Evolutionary conservation across 441 rosid genomes (phyloP).

Genomic region (Gossypium davidsonii): DNA sequence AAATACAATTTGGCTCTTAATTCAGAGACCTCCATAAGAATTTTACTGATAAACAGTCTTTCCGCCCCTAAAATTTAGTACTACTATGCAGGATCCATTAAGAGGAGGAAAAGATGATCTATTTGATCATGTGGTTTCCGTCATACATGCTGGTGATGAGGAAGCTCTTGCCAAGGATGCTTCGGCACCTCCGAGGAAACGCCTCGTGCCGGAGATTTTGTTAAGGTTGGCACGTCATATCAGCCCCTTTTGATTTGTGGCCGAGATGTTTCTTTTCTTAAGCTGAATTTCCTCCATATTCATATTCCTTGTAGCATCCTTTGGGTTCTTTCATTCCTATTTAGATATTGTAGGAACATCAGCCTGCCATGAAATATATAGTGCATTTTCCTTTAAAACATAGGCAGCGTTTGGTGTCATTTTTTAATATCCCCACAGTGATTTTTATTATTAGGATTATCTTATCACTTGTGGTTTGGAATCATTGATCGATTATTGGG

Average conservation of each 20-base stretch:
- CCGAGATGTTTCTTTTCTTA: too few species aligned
- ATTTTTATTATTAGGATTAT: neutral
- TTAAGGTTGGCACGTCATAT: constrained; percentile 55
- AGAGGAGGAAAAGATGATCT: constrained; percentile 87
- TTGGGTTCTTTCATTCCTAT: neutral
- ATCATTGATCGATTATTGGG: neutral
- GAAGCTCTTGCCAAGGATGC: constrained; percentile 65
- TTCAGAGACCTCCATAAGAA: too few species aligned
- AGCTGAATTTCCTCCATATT: neutral
- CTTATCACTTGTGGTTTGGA: neutral
- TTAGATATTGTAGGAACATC: neutral
- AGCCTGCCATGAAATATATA: neutral
- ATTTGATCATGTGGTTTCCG: constrained; percentile 54
- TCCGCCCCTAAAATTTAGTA: neutral
- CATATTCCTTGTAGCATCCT: neutral
- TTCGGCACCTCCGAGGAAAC: constrained; percentile 58
- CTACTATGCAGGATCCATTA: constrained; percentile 68
- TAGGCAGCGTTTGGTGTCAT: neutral
- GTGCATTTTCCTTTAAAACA: neutral
- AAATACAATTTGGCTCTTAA: too few species aligned
- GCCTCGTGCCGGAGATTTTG: constrained; percentile 73
- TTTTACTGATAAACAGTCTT: neutral
- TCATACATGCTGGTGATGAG: constrained; percentile 53
- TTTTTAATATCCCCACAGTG: neutral
- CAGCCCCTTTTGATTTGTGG: constrained; percentile 62